Percentiles rank a stretch among this genome's conserved stretches.
Conservation (phyloP, 129 eudicot species). For the Tagetes patula region DNA sequence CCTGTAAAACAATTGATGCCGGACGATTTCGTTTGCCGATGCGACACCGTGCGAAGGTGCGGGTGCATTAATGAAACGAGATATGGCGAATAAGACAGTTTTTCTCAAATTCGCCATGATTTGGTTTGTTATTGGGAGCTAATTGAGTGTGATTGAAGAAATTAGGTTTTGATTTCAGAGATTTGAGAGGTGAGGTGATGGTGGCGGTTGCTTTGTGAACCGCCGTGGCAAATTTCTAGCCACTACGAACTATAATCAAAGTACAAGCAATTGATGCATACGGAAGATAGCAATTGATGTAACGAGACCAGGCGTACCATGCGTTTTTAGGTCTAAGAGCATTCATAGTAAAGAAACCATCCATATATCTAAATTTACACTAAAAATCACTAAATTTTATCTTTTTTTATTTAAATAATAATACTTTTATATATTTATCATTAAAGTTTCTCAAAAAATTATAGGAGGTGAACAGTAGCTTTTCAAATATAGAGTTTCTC, state of each 20-base stretch:
- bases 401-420: too few species aligned
- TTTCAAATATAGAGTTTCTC: too few species aligned
- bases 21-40: slow-evolving; percentile 25
- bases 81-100: slow-evolving; percentile 42
- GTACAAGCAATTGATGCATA: slow-evolving; percentile 12
- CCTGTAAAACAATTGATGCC: slow-evolving; percentile 31
- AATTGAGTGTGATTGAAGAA: not conserved
- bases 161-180: slow-evolving; percentile 11
- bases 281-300: too few species aligned
- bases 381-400: too few species aligned
- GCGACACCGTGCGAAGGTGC: slow-evolving; percentile 19
- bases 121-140: slow-evolving; percentile 10
- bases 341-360: too few species aligned
- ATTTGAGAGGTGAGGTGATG: slow-evolving; percentile 21
- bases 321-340: too few species aligned
- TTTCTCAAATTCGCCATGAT: slow-evolving; percentile 65
- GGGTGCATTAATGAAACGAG: slow-evolving; percentile 45
- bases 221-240: slow-evolving; percentile 39
- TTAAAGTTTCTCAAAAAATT: too few species aligned
- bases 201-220: slow-evolving; percentile 26
- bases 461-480: too few species aligned
- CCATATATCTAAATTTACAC: too few species aligned
- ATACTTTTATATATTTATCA: too few species aligned
- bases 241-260: not conserved
- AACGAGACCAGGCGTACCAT: too few species aligned